Evolutionary conservation across 257 asterid genomes (phyloP).

Genomic region (Oldenlandia corymbosa): DNA sequence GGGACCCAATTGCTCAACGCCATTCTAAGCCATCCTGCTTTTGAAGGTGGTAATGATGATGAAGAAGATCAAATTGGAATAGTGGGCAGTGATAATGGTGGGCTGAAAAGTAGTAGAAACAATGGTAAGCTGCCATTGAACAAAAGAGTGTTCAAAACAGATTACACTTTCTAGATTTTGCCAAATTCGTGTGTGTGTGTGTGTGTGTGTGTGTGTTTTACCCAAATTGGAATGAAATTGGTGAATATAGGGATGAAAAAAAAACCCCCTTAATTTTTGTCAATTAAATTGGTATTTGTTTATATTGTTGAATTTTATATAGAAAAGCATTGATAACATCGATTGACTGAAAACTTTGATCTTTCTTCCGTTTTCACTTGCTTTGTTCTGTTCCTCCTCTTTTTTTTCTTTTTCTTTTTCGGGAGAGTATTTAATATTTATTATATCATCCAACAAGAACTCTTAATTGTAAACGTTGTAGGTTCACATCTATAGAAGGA

Average conservation of each 20-base stretch:
- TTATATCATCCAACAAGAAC: no score
- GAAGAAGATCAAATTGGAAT: constrained; percentile 17
- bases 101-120: constrained; percentile 8
- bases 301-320: not conserved
- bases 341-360: not conserved
- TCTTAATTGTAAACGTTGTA: no score
- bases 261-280: not conserved
- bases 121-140: constrained; percentile 20
- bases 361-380: no score
- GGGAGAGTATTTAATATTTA: no score
- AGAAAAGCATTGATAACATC: constrained; percentile 7
- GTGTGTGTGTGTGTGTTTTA: no score
- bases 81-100: constrained; percentile 15
- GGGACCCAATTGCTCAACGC: constrained; percentile 64
- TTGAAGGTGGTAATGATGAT: constrained; percentile 31
- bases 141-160: constrained; percentile 35
- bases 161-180: constrained; percentile 40
- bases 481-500: no score
- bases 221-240: not conserved
- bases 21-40: constrained; percentile 67
- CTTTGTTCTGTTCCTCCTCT: no score
- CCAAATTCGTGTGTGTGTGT: constrained; percentile 9
- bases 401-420: no score
- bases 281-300: no score
- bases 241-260: not conserved